Evolutionary conservation across 352 stramenopile species (phyloP), one percentile per base, ranked within the genome.

Genomic region (Phytophthora citrophthora): DNA sequence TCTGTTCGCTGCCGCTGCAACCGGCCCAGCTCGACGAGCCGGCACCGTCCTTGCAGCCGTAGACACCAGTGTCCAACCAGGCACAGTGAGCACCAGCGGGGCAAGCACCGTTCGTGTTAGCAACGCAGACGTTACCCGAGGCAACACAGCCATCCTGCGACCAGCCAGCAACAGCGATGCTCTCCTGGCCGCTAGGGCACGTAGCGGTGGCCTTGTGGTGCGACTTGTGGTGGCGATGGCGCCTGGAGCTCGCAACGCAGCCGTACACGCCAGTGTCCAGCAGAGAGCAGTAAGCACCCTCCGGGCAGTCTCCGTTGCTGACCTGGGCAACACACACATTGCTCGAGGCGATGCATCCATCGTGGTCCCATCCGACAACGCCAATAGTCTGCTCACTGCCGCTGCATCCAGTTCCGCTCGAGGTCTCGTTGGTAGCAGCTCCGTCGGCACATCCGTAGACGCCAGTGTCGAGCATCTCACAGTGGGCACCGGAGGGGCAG

Each of bases 251-350:
- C 10, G 57, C 53, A 2, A 70, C 38, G 41, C 72, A 80, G 31
- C 68, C 72, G 40, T 68, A 77, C 9, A 74, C 67, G 20, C 67
- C 67, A 15, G 67, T 71, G 59, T 69, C 58, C 9, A 79, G 48
- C n/a, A 54, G 8, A 9, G 15, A 49, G 62, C 71, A 79, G 29
- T 54, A 62, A 15, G 71, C 60, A 1, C 71, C 67, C 0, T 3
- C 2, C 0, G 62, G 62, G 20, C 64, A 70, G 6, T 64, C 58
- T 3, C 61, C 51, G 34, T 60, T 67, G 60, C 55, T 69, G n/a
- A 67, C 60, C 29, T 70, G 46, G 10, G 54, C 61, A 18, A 70
- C 60, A 29, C 60, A 70, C 3, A 66, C 50, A 5, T 66, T 61
- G 27, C 6, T 24, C 23, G 59, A 61, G 12, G 15, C 26, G 4